Percentiles rank a stretch among this genome's conserved stretches.
phyloP scores from a whole-genome alignment of 805 yeast species.

The Cyberlindnera suaveolens region DNA sequence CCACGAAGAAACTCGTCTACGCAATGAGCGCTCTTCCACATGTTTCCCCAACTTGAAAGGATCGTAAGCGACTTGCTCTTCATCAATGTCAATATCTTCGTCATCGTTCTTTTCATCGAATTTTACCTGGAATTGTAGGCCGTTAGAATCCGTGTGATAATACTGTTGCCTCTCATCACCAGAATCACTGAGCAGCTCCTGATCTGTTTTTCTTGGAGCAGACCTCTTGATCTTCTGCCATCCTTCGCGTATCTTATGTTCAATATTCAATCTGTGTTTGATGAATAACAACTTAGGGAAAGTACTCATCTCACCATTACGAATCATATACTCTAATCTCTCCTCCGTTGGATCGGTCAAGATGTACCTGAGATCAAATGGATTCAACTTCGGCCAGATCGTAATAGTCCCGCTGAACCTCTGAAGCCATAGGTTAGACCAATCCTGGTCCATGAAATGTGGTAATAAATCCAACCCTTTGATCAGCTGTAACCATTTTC shows the following conservation, averaged over 20 bases:
- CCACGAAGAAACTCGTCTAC: not conserved
- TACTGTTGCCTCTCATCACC: conserved; percentile 5
- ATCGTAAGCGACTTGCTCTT: conserved; percentile 11
- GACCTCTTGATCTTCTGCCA: conserved; percentile 24
- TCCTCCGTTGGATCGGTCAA: conserved; percentile 63
- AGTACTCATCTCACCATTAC: conserved; percentile 57
- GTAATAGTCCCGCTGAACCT: conserved; percentile 71
- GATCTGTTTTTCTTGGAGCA: not conserved
- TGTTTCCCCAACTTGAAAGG: not conserved
- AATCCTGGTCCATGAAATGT: conserved; percentile 63
- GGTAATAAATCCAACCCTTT: conserved; percentile 65
- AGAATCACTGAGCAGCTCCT: conserved; percentile 5
- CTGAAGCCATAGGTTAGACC: conserved; percentile 75
- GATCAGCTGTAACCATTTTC: conserved; percentile 69
- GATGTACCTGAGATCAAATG: conserved; percentile 56
- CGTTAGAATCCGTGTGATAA: conserved; percentile 3
- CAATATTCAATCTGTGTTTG: conserved; percentile 57
- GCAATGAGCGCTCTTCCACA: not conserved
- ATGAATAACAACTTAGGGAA: conserved; percentile 64
- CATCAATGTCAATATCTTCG: conserved; percentile 5
- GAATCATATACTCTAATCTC: conserved; percentile 46
- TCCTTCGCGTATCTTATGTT: conserved; percentile 54
- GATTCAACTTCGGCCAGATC: conserved; percentile 61
- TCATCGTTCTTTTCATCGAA: conserved; percentile 10
- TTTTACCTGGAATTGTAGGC: conserved; percentile 12